Evolutionary conservation across 106 monocot genomes (phyloP), one percentile per base, ranked within the genome.

Genomic region (Cymbidium sinense): DNA sequence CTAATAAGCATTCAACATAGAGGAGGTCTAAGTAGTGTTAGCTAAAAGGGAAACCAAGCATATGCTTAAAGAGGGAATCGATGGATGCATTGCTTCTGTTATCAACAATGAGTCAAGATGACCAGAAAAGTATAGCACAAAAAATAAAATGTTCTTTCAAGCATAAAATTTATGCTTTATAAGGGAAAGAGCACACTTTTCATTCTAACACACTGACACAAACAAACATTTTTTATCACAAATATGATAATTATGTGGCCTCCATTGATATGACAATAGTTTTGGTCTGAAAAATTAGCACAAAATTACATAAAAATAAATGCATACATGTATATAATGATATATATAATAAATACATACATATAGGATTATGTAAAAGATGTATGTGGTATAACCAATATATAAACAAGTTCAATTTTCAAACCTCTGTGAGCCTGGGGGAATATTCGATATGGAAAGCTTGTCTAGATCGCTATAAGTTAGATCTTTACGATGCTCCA

Each of bases 381-480:
- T 62, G 61, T 23, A 7, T 64, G 25, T 7, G 64, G 6, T 19
- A 6, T 39, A 39, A 39, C 7, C 52, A 17, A 52, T 39, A 39
- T 39, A 39, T 39, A 17, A 13, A 47, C 13, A 47, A 71, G 20
- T 37, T 37, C 19, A 43, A 70, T 70, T 44, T 34, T 36, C 62
- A 67, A 43, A 94, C 95, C 92, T 86, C 77, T 83, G 43, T 43
- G 96, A 93, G 70, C 88, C 89, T 80, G 76, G 12, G 52, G 84
- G 65, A 71, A 96, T 74, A 83, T 96, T 96, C 28, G 96, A 93
- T 83, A 96, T 91, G 3, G 96, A 96, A 74, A 96, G 91, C 85
- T 93, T 91, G 86, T 96, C 96, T 36, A 96, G 89, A 23, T 96
- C 73, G 64, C 85, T 89, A 76, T 83, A 96, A 35, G 73, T 83